A percentile compares a stretch with the other conserved stretches of the same genome.
These are phyloP conservation scores for Linum usitatissimum DNA, from an alignment of 345 rosid species.

Conservation along the genomic window DNA sequence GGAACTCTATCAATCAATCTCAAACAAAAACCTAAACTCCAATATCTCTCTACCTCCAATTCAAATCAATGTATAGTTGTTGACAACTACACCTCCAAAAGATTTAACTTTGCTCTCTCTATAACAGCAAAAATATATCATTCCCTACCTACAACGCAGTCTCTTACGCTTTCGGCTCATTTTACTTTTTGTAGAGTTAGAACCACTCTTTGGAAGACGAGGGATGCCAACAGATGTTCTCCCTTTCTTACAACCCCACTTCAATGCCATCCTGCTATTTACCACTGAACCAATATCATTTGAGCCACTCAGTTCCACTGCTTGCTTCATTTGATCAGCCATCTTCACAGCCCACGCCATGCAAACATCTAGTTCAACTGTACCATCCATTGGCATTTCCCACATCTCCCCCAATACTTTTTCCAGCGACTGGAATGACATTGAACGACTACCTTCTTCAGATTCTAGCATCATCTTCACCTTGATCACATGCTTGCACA, in stretches of 20 bases:
- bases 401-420: conserved; percentile 39
- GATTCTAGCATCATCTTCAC: conserved; percentile 58
- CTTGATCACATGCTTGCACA: conserved; percentile 91
- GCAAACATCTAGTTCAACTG: conserved; percentile 54
- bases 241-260: conserved; percentile 70
- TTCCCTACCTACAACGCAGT: too few species aligned
- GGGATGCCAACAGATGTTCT: conserved; percentile 74
- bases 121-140: too few species aligned
- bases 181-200: too few species aligned
- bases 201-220: conserved; percentile 3
- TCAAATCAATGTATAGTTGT: too few species aligned
- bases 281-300: conserved; percentile 51
- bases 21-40: too few species aligned
- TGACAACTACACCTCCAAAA: too few species aligned
- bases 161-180: too few species aligned
- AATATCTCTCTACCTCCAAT: too few species aligned
- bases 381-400: conserved; percentile 70
- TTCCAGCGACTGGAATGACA: conserved; percentile 57
- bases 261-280: conserved; percentile 40
- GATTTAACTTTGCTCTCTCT: too few species aligned
- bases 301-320: conserved; percentile 48
- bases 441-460: conserved; percentile 33
- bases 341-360: conserved; percentile 70
- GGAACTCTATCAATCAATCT: too few species aligned
- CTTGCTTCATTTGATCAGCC: conserved; percentile 68